Conservation (phyloP, 208 protist species). For the Tritrichomonas foetus region DNA sequence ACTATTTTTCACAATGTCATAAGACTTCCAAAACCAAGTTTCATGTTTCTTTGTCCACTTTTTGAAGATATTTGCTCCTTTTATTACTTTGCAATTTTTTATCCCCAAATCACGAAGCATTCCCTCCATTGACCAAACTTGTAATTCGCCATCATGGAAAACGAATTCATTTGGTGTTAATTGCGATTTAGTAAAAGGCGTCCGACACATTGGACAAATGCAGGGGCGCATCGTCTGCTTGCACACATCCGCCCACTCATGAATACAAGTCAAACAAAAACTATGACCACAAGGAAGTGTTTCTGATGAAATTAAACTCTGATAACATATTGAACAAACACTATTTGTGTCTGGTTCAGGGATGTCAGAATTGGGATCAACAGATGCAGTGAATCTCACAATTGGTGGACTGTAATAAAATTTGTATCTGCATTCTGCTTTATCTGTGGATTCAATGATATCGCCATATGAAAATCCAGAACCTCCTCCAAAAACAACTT, state of each 20-base stretch:
- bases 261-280: not conserved
- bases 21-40: not conserved
- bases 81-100: constrained; percentile 10
- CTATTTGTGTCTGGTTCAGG: not conserved
- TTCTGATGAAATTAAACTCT: not conserved
- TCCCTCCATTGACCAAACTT: not conserved
- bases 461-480: not conserved
- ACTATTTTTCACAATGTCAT: not conserved
- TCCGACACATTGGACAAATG: not conserved
- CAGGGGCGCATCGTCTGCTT: not conserved
- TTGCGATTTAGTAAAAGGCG: not conserved
- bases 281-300: not conserved
- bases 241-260: not conserved
- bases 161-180: not conserved
- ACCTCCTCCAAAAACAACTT: constrained; percentile 29
- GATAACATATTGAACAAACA: constrained; percentile 5
- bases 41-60: not conserved
- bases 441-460: not conserved
- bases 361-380: not conserved
- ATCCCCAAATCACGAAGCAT: not conserved
- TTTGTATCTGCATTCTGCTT: constrained; percentile 5
- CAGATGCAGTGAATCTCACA: not conserved
- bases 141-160: not conserved
- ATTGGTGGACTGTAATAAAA: not conserved
- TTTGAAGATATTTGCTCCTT: constrained; percentile 13